Conservation (phyloP, 1,139 yeast genomes). For the Arxiozyma heterogenica region DNA sequence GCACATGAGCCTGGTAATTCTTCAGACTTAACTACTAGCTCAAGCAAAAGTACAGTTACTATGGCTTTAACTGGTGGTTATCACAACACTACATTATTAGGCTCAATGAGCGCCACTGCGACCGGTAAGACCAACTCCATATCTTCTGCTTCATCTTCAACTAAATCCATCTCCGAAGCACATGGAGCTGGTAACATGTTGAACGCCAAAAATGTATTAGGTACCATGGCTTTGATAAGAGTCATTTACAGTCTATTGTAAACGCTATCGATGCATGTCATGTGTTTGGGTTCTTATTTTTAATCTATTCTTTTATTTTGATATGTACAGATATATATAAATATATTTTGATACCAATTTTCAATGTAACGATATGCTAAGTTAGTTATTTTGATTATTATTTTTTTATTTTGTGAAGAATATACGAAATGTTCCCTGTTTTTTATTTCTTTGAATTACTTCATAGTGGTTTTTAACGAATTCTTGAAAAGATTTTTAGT, state of each 20-base stretch:
- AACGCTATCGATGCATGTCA: not conserved
- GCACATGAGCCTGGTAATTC: constrained; percentile 1
- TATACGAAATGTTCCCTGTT: too few species aligned
- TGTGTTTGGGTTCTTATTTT: not conserved
- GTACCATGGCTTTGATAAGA: constrained; percentile 1
- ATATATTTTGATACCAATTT: not conserved
- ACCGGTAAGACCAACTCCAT: not conserved
- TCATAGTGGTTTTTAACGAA: too few species aligned
- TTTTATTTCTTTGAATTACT: too few species aligned
- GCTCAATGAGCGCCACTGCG: constrained; percentile 1
- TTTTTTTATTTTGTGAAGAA: too few species aligned
- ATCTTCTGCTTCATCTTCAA: constrained; percentile 1
- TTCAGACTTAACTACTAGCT: not conserved
- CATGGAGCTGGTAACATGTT: constrained; percentile 3
- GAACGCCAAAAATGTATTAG: constrained; percentile 1
- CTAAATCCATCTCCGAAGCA: not conserved
- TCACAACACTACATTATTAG: not conserved
- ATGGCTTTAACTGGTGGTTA: not conserved
- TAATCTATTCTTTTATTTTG: not conserved
- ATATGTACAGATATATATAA: too few species aligned
- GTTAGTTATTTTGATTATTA: too few species aligned
- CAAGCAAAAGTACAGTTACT: not conserved
- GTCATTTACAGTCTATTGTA: constrained; percentile 2
- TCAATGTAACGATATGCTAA: not conserved
- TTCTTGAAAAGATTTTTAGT: too few species aligned